A percentile compares a stretch with the other conserved stretches of the same genome.
phyloP scores from a whole-genome alignment of 2,329 filamentous ascomycete species.

The Calonectria multiphialidica region DNA sequence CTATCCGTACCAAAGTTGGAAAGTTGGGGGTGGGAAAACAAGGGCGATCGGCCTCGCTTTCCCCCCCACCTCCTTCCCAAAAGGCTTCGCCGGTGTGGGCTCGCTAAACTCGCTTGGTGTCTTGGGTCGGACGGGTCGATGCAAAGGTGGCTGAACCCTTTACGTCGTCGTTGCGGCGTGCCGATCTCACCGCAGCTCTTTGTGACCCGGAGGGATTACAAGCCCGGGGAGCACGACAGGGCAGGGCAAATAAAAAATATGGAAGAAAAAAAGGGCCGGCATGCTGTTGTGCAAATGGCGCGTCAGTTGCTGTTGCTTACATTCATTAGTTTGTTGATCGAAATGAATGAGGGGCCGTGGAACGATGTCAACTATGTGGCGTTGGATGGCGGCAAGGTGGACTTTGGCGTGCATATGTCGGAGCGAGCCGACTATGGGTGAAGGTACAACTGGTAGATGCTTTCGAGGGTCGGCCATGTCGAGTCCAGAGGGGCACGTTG shows the following conservation, averaged over 20 bases:
- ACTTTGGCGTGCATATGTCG: background rate
- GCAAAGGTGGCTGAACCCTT: background rate
- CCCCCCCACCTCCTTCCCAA: conserved; percentile 20
- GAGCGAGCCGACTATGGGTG: background rate
- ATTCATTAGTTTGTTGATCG: background rate
- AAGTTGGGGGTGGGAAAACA: background rate
- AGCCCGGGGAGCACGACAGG: background rate
- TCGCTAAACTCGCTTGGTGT: conserved; percentile 7
- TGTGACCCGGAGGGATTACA: background rate
- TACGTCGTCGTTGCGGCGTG: background rate
- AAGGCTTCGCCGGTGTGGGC: background rate
- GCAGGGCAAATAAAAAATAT: background rate
- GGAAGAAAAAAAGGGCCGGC: background rate
- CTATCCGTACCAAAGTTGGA: background rate
- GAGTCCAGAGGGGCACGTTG: background rate
- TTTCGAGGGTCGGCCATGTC: background rate
- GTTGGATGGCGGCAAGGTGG: background rate
- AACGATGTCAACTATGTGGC: background rate
- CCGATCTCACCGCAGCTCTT: background rate
- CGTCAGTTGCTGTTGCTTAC: background rate
- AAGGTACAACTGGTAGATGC: background rate
- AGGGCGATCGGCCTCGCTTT: background rate
- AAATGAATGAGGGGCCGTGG: background rate
- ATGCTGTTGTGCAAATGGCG: background rate
- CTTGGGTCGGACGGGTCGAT: background rate